These are phyloP conservation scores for Phytopythium oedochilum DNA, from an alignment of 352 stramenopile genomes.

Conservation along the genomic window DNA sequence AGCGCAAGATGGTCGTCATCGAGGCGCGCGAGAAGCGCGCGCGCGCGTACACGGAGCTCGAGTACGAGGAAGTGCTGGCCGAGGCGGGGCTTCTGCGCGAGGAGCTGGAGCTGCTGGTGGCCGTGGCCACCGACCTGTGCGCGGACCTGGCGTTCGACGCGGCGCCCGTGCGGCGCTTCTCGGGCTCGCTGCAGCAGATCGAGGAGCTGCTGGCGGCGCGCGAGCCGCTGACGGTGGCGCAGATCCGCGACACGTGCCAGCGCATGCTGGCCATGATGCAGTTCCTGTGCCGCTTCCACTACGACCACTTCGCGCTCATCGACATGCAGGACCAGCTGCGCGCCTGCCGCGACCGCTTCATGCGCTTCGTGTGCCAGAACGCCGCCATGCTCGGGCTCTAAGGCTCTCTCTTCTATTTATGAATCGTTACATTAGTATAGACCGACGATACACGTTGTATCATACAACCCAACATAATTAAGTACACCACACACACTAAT, in stretches of 20 bases:
- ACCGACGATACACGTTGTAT: neutral
- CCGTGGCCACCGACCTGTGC: slow-evolving; percentile 53
- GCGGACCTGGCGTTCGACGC: slow-evolving; percentile 40
- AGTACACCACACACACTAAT: neutral
- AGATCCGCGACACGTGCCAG: slow-evolving; percentile 62
- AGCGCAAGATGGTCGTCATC: slow-evolving; percentile 44
- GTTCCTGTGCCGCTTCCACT: slow-evolving; percentile 59
- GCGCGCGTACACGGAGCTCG: slow-evolving; percentile 55
- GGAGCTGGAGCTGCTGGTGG: slow-evolving; percentile 63
- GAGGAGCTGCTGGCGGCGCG: slow-evolving; percentile 43
- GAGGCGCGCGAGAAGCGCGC: slow-evolving; percentile 39
- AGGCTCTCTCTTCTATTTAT: neutral
- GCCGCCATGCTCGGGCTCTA: slow-evolving; percentile 55
- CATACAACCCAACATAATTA: neutral
- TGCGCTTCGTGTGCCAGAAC: slow-evolving; percentile 77
- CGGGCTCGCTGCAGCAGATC: slow-evolving; percentile 26
- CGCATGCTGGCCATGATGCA: slow-evolving; percentile 74
- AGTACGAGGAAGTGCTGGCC: slow-evolving; percentile 72
- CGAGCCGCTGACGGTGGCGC: slow-evolving; percentile 40
- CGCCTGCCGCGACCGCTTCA: slow-evolving; percentile 63
- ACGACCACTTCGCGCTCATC: slow-evolving; percentile 59
- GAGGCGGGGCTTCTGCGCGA: slow-evolving; percentile 63
- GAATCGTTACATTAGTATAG: neutral
- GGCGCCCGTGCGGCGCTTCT: slow-evolving; percentile 23
- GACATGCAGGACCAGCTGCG: slow-evolving; percentile 73